Conservation (phyloP, 2,329 filamentous ascomycete genomes). For the Exophiala sideris region DNA sequence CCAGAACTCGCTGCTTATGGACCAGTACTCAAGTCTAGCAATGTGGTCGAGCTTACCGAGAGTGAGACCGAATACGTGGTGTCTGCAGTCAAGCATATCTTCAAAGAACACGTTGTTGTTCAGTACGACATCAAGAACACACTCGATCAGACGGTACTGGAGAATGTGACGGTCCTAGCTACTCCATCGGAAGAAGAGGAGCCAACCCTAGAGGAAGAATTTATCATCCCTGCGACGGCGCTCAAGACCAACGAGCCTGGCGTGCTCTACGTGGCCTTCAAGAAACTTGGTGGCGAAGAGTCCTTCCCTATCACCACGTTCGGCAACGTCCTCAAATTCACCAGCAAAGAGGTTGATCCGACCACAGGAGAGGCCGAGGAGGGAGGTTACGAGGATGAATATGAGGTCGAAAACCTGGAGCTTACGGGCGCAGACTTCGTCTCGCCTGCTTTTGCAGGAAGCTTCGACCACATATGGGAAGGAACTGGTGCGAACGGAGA, state of each 20-base stretch:
- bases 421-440: constrained; percentile 91
- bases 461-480: constrained; percentile 95
- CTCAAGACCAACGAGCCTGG: constrained; percentile 82
- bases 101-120: constrained; percentile 92
- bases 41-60: constrained; percentile 84
- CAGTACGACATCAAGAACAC: constrained; percentile 99
- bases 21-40: constrained; percentile 84
- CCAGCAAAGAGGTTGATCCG: constrained; percentile 95
- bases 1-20: constrained; percentile 91
- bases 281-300: constrained; percentile 70
- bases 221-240: constrained; percentile 84
- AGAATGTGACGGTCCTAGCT: constrained; percentile 81
- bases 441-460: constrained; percentile 86
- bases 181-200: constrained; percentile 80
- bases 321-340: constrained; percentile 93
- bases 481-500: constrained; percentile 85
- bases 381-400: constrained; percentile 92
- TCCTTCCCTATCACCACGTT: constrained; percentile 76
- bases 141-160: constrained; percentile 80
- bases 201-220: constrained; percentile 68
- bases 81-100: constrained; percentile 89
- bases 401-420: constrained; percentile 91
- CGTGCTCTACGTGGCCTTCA: constrained; percentile 92
- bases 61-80: constrained; percentile 98
- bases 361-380: constrained; percentile 91